A percentile compares a stretch with the other conserved stretches of the same genome.
phyloP scores from a whole-genome alignment of 2,329 filamentous ascomycete genomes.

The Trichoderma gracile region DNA sequence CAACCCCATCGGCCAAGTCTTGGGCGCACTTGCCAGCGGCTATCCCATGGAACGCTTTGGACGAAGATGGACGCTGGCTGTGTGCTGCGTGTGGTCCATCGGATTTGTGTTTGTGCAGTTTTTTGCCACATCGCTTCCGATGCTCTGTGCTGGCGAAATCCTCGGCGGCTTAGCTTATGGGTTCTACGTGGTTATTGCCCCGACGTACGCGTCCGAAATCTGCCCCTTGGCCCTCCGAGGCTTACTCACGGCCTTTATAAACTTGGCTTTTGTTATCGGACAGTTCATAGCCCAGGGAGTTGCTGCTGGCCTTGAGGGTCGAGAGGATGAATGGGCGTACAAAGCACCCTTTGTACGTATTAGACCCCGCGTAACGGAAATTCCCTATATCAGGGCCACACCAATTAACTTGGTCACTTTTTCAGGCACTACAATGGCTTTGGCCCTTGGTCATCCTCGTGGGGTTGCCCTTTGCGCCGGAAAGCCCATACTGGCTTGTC shows the following conservation, averaged over 20 bases:
- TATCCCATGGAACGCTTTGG: constrained; percentile 44
- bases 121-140: constrained; percentile 57
- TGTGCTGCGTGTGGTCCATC: constrained; percentile 48
- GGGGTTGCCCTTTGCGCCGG: constrained; percentile 49
- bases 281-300: constrained; percentile 57
- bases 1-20: constrained; percentile 48
- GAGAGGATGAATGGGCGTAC: constrained; percentile 51
- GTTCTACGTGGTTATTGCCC: constrained; percentile 59
- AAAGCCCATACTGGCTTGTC: constrained; percentile 54
- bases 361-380: background rate
- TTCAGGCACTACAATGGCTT: constrained; percentile 51
- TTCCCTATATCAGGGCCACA: background rate
- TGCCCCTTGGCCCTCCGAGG: constrained; percentile 59
- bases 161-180: constrained; percentile 62
- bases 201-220: constrained; percentile 62
- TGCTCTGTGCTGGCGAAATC: constrained; percentile 62
- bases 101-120: constrained; percentile 63
- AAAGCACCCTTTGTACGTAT: constrained; percentile 32
- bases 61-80: constrained; percentile 47
- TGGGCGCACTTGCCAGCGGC: constrained; percentile 43
- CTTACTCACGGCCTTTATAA: constrained; percentile 60
- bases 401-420: background rate
- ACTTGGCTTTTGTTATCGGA: constrained; percentile 63
- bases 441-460: constrained; percentile 50
- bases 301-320: constrained; percentile 44